Evolutionary conservation across 2,329 filamentous ascomycete species (phyloP).

Genomic region (Epichloe elymi): DNA sequence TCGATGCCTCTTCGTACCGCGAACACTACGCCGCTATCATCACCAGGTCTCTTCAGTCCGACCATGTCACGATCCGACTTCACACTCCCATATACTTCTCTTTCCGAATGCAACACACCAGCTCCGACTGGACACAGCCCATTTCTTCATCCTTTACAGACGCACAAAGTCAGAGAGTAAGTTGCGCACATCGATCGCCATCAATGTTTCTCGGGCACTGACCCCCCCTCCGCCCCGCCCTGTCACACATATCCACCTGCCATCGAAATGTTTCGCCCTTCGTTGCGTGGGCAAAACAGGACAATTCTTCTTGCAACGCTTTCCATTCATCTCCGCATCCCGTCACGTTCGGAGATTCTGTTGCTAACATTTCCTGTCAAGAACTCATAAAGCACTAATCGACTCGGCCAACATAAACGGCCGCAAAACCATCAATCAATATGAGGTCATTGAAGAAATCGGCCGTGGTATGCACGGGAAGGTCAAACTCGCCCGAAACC

Average conservation of each 20-base stretch:
- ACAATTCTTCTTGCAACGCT: neutral
- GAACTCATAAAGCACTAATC: constrained; percentile 81
- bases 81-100: constrained; percentile 24
- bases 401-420: constrained; percentile 82
- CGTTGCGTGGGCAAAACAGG: too few species aligned
- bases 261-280: neutral
- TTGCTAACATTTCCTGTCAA: constrained; percentile 17
- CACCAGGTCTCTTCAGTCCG: constrained; percentile 49
- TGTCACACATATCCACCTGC: neutral
- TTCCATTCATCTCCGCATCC: neutral
- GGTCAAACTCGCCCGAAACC: constrained; percentile 83
- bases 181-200: constrained; percentile 18
- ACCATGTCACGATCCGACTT: constrained; percentile 27
- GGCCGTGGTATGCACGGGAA: constrained; percentile 94
- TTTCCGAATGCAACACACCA: constrained; percentile 42
- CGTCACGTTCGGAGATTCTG: neutral
- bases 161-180: constrained; percentile 65
- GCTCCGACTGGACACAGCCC: constrained; percentile 39
- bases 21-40: constrained; percentile 45
- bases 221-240: neutral
- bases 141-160: constrained; percentile 57
- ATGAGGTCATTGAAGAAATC: constrained; percentile 92
- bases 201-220: neutral
- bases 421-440: constrained; percentile 93
- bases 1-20: constrained; percentile 34